Base-by-base conservation (phyloP, 306 rosid species). In the Ceratonia siliqua region DNA sequence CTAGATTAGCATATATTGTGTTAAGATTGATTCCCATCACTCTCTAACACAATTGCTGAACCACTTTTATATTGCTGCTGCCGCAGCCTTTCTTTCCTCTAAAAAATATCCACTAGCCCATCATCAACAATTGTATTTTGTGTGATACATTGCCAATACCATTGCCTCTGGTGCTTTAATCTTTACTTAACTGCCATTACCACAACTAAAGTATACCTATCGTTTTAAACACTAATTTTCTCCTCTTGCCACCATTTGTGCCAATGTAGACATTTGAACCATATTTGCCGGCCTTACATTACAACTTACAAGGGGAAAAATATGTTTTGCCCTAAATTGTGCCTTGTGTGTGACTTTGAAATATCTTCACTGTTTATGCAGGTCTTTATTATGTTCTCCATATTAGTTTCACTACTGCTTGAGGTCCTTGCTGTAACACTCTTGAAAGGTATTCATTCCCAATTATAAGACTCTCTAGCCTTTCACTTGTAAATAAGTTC, bases 351-450 rank as follows among this genome's bases (percentile, higher is more conserved):
- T 48, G 53, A 74, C 74, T 68, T 69, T 76, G 56, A 72, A 46
- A 68, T 54, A 38, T 73, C 68, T 68, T 3, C 14, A 41, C 48
- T 73, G 50, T 58, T 81, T 73, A 18, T 90, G 86, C 99, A 94
- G 99, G 97, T 89, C 63, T 95, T 95, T 75, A 85, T 89, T 15
- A 22, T 87, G 84, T 95, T 87, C 85, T 92, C 98, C 74, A 17
- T 86, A 49, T 64, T 75, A 13, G 74, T 65, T 49, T 86, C 99
- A 6, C 81, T 95, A 57, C 86, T 95, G 42, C 79, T 92, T 56
- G 93, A 92, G 85, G 83, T 92, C 77, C 36, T 92, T 81, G 86
- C 88, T 3, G 71, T 95, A 46, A 77, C 89, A 78, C 62, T 83
- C 43, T 84, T 95, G 9, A 90, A 84, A 89, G 99, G 99, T 94